Base-by-base conservation (phyloP, 225 moss, liverwort and hornwort genomes). In the Bryoerythrophyllum caledonicum region DNA sequence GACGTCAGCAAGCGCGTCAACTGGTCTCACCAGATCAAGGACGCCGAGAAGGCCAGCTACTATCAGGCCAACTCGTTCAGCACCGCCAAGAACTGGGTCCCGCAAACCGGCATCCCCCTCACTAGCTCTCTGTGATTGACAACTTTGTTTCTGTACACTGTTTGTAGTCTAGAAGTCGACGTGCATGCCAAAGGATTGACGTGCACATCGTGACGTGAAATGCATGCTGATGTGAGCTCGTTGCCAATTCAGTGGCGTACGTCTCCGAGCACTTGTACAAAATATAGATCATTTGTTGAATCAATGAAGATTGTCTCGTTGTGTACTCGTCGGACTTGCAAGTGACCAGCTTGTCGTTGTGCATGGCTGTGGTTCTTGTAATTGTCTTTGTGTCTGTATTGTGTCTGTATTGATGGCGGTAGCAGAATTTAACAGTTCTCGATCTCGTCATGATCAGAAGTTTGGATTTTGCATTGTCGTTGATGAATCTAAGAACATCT, bases 21-120 rank as follows among this genome's bases (percentile, higher is more conserved):
- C 1, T 91, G 91, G 89, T 87, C 82, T 19, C 82, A 73, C 37
- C 86, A 84, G 52, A 71, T 89, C 13, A 80, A 7, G 20, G 65
- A 78, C 40, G 67, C 48, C 1, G 61, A 26, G 2, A 60, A 46
- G 0, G 86, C 77, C 0, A 80, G 61, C 37, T 72, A 64, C 8
- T 86, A 79, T 6, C 78, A 80, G 19, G 79, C 80, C 15, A 52
- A 69, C 43, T 34, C 34, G 19, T 88, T 88, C 63, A 71, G 67
- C 76, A 38, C 64, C 60, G 24, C 75, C 74, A 21, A 54, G 48
- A 14, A 16, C 2, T 88, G 88, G 88, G 57, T 85, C n/a, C 80
- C 82, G 53, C 41, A 21, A 1, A 67, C 77, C 27, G 57, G 30
- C 26, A n/a, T 80, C 65, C 75, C 80, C 1, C 16, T 70, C 7